A percentile compares a stretch with the other conserved stretches of the same genome.
phyloP scores from a whole-genome alignment of 2,329 filamentous ascomycete genomes.

The Calonectria multiphialidica region DNA sequence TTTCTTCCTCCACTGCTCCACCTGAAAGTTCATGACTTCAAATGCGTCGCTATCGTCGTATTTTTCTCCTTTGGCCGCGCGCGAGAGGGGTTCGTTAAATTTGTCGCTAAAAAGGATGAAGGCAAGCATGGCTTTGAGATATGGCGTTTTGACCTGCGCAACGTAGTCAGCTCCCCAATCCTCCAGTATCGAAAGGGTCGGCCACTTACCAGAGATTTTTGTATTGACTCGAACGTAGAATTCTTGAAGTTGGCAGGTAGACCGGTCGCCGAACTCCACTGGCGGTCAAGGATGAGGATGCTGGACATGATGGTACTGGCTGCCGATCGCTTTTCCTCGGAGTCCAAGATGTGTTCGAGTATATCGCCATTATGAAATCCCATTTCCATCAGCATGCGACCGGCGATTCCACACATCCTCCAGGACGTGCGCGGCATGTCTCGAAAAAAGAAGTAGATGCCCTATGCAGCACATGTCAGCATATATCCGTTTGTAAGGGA shows the following conservation, averaged over 20 bases:
- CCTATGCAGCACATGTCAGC: background rate
- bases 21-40: slow-evolving; percentile 46
- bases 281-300: background rate
- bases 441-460: slow-evolving; percentile 40
- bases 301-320: background rate
- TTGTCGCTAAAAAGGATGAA: slow-evolving; percentile 9
- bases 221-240: background rate
- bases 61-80: background rate
- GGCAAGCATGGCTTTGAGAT: slow-evolving; percentile 7
- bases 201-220: background rate
- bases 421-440: slow-evolving; percentile 39
- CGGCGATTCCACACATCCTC: slow-evolving; percentile 44
- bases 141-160: background rate
- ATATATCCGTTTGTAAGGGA: background rate
- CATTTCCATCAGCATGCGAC: slow-evolving; percentile 43
- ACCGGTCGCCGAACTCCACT: slow-evolving; percentile 7
- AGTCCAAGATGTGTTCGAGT: slow-evolving; percentile 28
- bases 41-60: slow-evolving; percentile 42
- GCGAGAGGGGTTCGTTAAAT: background rate
- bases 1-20: slow-evolving; percentile 43
- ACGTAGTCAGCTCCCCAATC: background rate
- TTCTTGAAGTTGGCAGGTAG: slow-evolving; percentile 7
- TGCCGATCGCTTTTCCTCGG: background rate
- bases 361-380: slow-evolving; percentile 44
- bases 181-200: too few species aligned